Conservation (phyloP, 1,284 basidiomycete species). For the Stygiomarasmius scandens region DNA sequence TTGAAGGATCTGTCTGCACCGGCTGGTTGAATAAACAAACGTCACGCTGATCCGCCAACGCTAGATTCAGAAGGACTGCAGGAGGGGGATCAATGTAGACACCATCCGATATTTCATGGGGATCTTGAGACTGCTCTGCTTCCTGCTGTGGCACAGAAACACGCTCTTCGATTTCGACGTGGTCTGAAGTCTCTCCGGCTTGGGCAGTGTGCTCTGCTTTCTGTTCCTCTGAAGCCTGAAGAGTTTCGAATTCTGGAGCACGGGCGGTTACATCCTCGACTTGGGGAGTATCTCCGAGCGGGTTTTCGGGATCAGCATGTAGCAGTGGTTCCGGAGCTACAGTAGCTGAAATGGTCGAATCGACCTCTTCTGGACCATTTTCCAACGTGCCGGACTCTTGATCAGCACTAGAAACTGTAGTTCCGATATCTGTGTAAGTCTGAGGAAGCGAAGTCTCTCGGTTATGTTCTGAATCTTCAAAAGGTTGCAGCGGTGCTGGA, state of each 20-base stretch:
- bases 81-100: slow-evolving; percentile 78
- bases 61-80: slow-evolving; percentile 60
- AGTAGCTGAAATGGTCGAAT: not conserved
- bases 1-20: slow-evolving; percentile 27
- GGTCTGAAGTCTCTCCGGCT: slow-evolving; percentile 14
- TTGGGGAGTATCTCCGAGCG: not conserved
- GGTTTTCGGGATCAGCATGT: not conserved
- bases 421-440: not conserved
- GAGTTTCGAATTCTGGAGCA: slow-evolving; percentile 12
- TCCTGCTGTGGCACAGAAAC: slow-evolving; percentile 13
- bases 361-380: not conserved
- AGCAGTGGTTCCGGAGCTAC: not conserved
- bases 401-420: not conserved
- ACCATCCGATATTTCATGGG: slow-evolving; percentile 69
- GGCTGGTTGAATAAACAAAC: slow-evolving; percentile 65
- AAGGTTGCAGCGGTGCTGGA: not conserved
- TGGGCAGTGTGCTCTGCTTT: slow-evolving; percentile 15
- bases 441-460: not conserved
- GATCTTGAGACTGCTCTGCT: slow-evolving; percentile 38
- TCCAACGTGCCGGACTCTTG: not conserved
- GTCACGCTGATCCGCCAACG: slow-evolving; percentile 41
- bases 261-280: not conserved
- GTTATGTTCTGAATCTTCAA: not conserved
- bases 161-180: slow-evolving; percentile 10
- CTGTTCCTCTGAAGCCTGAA: not conserved